Conservation (phyloP, 75 land plant genomes). For the Pseudotsuga menziesii region DNA sequence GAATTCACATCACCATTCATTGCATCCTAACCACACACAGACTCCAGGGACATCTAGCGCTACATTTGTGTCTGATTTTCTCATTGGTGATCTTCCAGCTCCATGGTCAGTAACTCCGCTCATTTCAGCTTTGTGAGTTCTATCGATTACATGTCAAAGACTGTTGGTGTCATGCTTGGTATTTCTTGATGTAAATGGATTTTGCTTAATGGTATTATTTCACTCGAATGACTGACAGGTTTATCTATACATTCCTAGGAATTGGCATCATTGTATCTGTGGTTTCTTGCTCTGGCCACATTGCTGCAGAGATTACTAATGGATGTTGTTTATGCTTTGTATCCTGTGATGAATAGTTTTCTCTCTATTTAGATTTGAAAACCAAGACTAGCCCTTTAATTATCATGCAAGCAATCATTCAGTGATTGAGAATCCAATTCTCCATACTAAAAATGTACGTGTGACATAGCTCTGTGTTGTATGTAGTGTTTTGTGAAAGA, state of each 20-base stretch:
- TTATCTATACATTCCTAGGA: constrained; percentile 60
- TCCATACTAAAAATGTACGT: background rate
- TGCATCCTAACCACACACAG: constrained; percentile 13
- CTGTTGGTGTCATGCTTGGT: background rate
- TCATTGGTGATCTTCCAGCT: constrained; percentile 27
- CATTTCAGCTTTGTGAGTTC: background rate
- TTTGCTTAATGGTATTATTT: background rate
- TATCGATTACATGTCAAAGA: background rate
- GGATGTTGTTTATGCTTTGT: constrained; percentile 78
- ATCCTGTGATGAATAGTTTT: constrained; percentile 36
- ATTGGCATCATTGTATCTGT: constrained; percentile 43
- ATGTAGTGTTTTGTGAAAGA: background rate
- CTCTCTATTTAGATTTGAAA: background rate
- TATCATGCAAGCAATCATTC: background rate
- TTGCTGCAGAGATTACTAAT: constrained; percentile 65
- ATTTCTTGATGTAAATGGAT: background rate
- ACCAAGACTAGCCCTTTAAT: background rate
- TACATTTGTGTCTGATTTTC: background rate
- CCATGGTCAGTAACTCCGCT: constrained; percentile 27
- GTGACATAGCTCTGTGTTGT: background rate
- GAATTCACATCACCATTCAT: constrained; percentile 15
- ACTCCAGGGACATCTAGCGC: background rate
- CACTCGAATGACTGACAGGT: constrained; percentile 39
- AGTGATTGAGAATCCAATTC: background rate
- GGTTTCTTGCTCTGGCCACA: constrained; percentile 53